phyloP scores from a whole-genome alignment of 2,329 filamentous ascomycete species.

The Aspergillus pseudonomiae region DNA sequence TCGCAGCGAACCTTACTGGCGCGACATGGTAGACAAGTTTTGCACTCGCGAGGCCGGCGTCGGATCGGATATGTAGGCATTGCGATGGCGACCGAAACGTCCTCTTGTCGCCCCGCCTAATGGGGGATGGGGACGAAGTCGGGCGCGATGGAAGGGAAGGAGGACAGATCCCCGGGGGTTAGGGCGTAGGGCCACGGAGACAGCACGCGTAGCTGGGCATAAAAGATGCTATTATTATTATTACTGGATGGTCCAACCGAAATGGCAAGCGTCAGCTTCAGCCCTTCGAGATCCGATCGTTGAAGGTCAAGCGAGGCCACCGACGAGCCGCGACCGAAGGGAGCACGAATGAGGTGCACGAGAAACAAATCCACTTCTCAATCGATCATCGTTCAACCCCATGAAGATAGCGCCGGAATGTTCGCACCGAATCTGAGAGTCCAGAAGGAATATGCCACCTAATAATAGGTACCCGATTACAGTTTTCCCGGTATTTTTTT shows the following conservation, averaged over 20 bases:
- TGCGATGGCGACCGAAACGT: slow-evolving; percentile 10
- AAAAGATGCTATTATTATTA: neutral
- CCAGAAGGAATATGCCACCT: neutral
- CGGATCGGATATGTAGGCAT: slow-evolving; percentile 41
- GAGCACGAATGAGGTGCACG: neutral
- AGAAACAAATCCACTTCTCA: slow-evolving; percentile 4
- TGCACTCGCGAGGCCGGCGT: slow-evolving; percentile 42
- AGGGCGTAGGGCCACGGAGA: neutral
- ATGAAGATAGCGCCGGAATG: neutral
- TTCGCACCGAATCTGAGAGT: slow-evolving; percentile 2
- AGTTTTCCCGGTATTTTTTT: neutral
- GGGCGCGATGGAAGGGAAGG: slow-evolving; percentile 8
- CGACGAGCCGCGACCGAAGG: neutral
- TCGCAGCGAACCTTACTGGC: slow-evolving; percentile 54
- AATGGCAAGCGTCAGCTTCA: neutral
- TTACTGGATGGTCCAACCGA: neutral
- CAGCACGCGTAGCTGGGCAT: neutral
- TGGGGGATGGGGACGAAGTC: slow-evolving; percentile 6
- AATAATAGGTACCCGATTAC: slow-evolving; percentile 4
- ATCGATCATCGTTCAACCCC: neutral
- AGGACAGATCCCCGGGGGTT: neutral
- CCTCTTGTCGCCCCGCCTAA: slow-evolving; percentile 21
- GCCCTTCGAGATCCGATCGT: slow-evolving; percentile 1
- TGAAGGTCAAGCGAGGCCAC: slow-evolving; percentile 2
- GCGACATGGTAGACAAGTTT: slow-evolving; percentile 54